Evolutionary conservation across 345 rosid species (phyloP).

Genomic region (Populus ilicifolia): DNA sequence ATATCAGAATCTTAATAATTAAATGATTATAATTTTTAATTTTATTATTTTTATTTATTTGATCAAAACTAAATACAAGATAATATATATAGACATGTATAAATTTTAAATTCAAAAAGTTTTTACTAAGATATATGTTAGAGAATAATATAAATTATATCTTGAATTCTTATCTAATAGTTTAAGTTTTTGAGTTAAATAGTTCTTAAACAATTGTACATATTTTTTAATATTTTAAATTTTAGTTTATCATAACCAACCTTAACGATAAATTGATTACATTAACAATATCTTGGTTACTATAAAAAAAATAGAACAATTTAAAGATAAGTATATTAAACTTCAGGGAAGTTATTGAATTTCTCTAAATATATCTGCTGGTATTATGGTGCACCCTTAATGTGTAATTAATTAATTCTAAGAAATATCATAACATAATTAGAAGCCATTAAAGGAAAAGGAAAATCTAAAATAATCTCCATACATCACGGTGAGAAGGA

Average conservation of each 20-base stretch:
- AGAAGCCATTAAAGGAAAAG: too few relatives aligned
- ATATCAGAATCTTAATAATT: accelerated
- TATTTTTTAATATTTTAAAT: too few relatives aligned
- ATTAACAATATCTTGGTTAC: too few relatives aligned
- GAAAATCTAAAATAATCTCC: background rate
- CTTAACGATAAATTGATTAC: accelerated
- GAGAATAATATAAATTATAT: background rate
- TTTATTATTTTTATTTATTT: background rate
- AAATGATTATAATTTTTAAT: accelerated
- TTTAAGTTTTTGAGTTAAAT: too few relatives aligned
- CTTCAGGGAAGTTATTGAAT: too few relatives aligned
- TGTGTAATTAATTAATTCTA: too few relatives aligned
- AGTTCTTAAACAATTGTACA: accelerated
- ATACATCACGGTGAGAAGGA: background rate
- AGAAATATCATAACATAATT: too few relatives aligned
- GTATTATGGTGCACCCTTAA: too few relatives aligned
- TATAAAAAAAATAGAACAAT: too few relatives aligned
- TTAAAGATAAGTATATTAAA: too few relatives aligned
- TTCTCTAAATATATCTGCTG: too few relatives aligned
- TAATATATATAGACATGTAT: background rate
- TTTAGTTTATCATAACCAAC: too few relatives aligned
- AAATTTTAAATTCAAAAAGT: accelerated
- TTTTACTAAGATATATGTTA: background rate
- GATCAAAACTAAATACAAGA: background rate
- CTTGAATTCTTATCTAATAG: accelerated